Base-by-base conservation (phyloP, 2,329 filamentous ascomycete genomes). In the Blumeria hordei region DNA sequence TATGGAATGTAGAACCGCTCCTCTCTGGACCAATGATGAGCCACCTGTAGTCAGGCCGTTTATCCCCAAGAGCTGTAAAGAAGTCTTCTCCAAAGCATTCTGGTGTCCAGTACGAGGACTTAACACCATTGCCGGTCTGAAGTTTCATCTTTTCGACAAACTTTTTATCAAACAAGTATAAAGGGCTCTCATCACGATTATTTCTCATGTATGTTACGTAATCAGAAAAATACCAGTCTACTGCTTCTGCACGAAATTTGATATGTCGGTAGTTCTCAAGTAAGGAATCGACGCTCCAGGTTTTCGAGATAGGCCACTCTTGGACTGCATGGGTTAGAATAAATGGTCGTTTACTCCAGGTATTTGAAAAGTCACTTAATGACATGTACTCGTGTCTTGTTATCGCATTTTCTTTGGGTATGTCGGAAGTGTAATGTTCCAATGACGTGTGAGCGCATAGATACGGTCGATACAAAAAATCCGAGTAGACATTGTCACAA, bases 1-100 rank as follows among this genome's bases (percentile, higher is more conserved):
- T 95, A 71, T 96, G 90, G 65, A 95, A 96, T 4, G 88, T 95
- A 60, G 85, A 93, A 34, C 90, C 90, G 64, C 86, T 93, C 56
- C 88, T 75, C 59, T 81, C 78, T 0, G 90, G 88, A 0, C 90
- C 88, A 59, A 95, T 75, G 63, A 96, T 94, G 58, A 96, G 74
- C 92, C 90, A 96, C 57, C 88, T 80, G 63, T 87, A 82, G 58
- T 94, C 88, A 2, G 90, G 90, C 54, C 90, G 77, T 64, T 93
- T 78, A 12, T 74, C 65, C 9, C 82, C 85, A 0, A 96, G 73
- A 7, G 92, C 76, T 50, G 80, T 77, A 64, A 96, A 95, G 16
- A 93, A 71, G 65, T 96, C 90, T 53, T 83, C 77, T 0, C 86
- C 87, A 65, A 96, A 95, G 66, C 85, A 93, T 14, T 78, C 71